A percentile compares a stretch with the other conserved stretches of the same genome.
Conservation (phyloP, 352 stramenopile species). For the Globisporangium megalacanthum region DNA sequence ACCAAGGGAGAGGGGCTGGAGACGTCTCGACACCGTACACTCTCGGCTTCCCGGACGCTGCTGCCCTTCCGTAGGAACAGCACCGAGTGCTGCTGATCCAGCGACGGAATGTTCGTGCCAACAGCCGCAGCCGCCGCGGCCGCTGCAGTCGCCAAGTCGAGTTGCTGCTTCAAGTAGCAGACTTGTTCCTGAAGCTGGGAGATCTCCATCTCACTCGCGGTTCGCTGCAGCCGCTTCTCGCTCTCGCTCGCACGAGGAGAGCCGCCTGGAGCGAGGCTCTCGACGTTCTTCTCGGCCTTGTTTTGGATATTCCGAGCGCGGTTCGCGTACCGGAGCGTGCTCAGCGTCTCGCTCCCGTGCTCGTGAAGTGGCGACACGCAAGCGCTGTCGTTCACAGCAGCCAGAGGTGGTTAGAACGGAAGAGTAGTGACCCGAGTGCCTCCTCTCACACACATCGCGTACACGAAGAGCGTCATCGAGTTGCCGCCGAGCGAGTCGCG, state of each 20-base stretch:
- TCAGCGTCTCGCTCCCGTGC: conserved; percentile 55
- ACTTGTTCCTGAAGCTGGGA: conserved; percentile 37
- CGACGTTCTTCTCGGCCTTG: conserved; percentile 59
- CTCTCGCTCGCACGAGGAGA: conserved; percentile 7
- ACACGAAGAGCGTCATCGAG: conserved; percentile 58
- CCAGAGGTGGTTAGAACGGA: not conserved
- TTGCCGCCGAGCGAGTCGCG: conserved; percentile 53
- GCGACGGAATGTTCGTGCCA: conserved; percentile 7
- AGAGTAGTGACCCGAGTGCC: not conserved
- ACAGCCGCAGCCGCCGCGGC: conserved; percentile 3
- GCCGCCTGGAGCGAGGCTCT: conserved; percentile 13
- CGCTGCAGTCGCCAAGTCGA: conserved; percentile 16
- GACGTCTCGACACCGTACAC: not conserved
- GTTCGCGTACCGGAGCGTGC: conserved; percentile 72
- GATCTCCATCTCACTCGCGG: conserved; percentile 38
- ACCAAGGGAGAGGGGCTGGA: not conserved
- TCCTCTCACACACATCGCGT: not conserved
- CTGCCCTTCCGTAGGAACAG: conserved; percentile 1
- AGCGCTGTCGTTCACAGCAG: conserved; percentile 25
- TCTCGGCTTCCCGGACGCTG: conserved; percentile 1
- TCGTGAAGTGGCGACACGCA: conserved; percentile 51
- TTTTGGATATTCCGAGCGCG: conserved; percentile 71
- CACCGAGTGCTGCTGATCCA: not conserved
- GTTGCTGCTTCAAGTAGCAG: conserved; percentile 28
- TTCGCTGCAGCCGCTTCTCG: conserved; percentile 8